Conservation (phyloP, 108 stramenopile species). For the Discostella stelligeroides region DNA sequence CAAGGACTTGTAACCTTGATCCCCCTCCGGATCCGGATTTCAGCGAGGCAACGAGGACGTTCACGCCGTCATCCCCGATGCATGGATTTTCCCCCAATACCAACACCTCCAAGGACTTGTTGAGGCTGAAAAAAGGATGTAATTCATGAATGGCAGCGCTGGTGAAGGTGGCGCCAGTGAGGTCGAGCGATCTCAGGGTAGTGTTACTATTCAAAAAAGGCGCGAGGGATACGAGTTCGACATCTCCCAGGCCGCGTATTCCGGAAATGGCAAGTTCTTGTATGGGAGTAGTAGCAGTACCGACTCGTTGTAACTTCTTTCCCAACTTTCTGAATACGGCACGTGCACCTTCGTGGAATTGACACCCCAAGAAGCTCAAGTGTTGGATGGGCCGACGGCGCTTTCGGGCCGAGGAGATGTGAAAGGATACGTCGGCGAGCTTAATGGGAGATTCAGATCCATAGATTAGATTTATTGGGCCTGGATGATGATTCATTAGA, state of each 20-base stretch:
- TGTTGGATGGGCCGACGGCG: constrained; percentile 10
- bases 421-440: constrained; percentile 10
- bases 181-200: constrained; percentile 13
- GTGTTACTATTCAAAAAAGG: constrained; percentile 13
- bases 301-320: constrained; percentile 22
- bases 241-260: constrained; percentile 19
- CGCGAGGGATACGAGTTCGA: constrained; percentile 15
- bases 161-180: constrained; percentile 25
- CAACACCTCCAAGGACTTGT: constrained; percentile 19
- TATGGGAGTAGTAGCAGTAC: neutral
- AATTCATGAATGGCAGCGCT: constrained; percentile 1
- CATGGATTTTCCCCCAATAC: constrained; percentile 29
- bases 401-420: constrained; percentile 12
- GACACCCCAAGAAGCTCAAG: constrained; percentile 20
- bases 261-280: constrained; percentile 23
- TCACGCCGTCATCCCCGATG: constrained; percentile 24
- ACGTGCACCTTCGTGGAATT: neutral
- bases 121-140: constrained; percentile 15
- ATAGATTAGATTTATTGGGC: constrained; percentile 25
- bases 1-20: constrained; percentile 10
- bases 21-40: neutral
- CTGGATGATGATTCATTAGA: neutral
- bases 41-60: constrained; percentile 1
- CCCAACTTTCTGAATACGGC: constrained; percentile 17
- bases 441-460: constrained; percentile 30